A percentile compares a stretch with the other conserved stretches of the same genome.
Conservation (phyloP, 768 basidiomycete species). For the Boletales sp. region DNA sequence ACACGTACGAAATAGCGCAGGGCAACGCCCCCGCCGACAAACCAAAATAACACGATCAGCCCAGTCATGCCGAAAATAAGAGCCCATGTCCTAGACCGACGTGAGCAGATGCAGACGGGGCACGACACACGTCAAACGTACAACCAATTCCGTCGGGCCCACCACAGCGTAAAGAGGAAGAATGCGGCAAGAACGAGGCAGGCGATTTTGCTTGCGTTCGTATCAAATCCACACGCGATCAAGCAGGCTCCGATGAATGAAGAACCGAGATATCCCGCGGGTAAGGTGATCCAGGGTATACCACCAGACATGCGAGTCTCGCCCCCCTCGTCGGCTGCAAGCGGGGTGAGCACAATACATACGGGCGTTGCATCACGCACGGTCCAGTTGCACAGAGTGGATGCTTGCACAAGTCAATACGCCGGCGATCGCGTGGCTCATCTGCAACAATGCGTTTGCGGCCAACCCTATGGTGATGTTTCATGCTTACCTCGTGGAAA, state of each 20-base stretch:
- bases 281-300: constrained; percentile 74
- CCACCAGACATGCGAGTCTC: constrained; percentile 86
- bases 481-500: constrained; percentile 70
- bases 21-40: constrained; percentile 68
- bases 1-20: constrained; percentile 70
- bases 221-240: constrained; percentile 87
- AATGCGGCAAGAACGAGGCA: constrained; percentile 77
- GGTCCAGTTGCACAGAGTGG: constrained; percentile 82
- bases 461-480: constrained; percentile 4
- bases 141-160: constrained; percentile 76
- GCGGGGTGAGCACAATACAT: constrained; percentile 3
- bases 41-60: constrained; percentile 80
- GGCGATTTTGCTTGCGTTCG: constrained; percentile 84
- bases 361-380: constrained; percentile 41
- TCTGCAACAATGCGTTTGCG: constrained; percentile 38
- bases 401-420: constrained; percentile 84
- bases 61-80: constrained; percentile 78
- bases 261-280: constrained; percentile 84
- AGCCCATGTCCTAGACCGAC: constrained; percentile 59
- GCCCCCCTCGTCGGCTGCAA: constrained; percentile 81
- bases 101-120: background rate
- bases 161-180: constrained; percentile 87
- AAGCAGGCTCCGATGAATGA: constrained; percentile 83
- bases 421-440: constrained; percentile 83
- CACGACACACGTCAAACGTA: constrained; percentile 33